A percentile compares a stretch with the other conserved stretches of the same genome.
Conservation (phyloP, 2,329 filamentous ascomycete genomes). For the Gyromitra esculenta region DNA sequence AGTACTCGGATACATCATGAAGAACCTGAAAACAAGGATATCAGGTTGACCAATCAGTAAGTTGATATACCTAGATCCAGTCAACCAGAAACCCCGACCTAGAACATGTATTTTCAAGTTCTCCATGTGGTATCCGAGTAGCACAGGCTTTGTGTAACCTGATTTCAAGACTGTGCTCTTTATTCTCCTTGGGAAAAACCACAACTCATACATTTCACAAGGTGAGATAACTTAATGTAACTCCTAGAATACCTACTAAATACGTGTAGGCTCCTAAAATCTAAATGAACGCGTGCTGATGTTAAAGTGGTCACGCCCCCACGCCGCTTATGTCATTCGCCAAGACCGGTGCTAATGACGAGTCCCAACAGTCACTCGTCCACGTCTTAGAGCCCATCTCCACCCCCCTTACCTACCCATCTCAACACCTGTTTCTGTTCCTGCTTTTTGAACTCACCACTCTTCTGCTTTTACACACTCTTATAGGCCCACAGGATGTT, state of each 20-base stretch:
- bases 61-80: too few species aligned
- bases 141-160: background rate
- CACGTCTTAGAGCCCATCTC: constrained; percentile 19
- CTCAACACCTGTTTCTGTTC: constrained; percentile 10
- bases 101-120: too few species aligned
- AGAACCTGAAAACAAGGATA: too few species aligned
- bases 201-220: background rate
- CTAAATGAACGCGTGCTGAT: too few species aligned
- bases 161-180: background rate
- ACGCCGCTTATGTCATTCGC: constrained; percentile 48
- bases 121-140: background rate
- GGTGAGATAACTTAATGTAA: background rate
- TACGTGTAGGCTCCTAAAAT: too few species aligned
- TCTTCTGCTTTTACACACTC: constrained; percentile 18
- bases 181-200: background rate
- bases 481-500: constrained; percentile 39
- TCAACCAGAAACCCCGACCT: too few species aligned
- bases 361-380: constrained; percentile 39
- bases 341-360: constrained; percentile 44
- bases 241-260: too few species aligned
- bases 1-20: too few species aligned
- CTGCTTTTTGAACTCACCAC: constrained; percentile 13
- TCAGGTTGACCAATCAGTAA: too few species aligned
- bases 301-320: background rate
- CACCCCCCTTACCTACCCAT: constrained; percentile 1